These are phyloP conservation scores for Sporothrix dimorphospora DNA, from an alignment of 2,329 filamentous ascomycete genomes.

Conservation along the genomic window DNA sequence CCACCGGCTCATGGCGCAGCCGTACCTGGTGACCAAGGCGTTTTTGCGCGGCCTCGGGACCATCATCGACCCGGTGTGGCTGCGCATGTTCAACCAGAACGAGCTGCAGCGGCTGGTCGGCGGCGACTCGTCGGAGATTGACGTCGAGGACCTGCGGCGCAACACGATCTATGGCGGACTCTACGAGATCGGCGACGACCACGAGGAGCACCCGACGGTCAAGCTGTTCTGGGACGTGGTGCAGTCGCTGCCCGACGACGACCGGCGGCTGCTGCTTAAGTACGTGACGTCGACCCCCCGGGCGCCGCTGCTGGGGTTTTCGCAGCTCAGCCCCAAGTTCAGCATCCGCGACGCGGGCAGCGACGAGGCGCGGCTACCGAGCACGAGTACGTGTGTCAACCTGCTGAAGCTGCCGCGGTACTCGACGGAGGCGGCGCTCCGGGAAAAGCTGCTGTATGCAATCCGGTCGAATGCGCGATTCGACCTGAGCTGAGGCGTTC, in stretches of 20 bases:
- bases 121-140: slow-evolving; percentile 82
- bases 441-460: slow-evolving; percentile 84
- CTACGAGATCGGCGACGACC: slow-evolving; percentile 88
- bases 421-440: slow-evolving; percentile 63
- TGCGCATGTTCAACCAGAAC: slow-evolving; percentile 97
- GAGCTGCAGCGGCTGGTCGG: slow-evolving; percentile 93
- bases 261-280: slow-evolving; percentile 85
- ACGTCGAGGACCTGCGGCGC: slow-evolving; percentile 79
- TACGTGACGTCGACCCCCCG: slow-evolving; percentile 94
- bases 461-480: slow-evolving; percentile 90
- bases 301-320: slow-evolving; percentile 86
- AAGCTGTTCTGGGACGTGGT: slow-evolving; percentile 91
- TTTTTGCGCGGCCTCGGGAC: slow-evolving; percentile 84
- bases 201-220: slow-evolving; percentile 81
- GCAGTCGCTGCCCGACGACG: slow-evolving; percentile 71
- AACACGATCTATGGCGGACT: slow-evolving; percentile 88
- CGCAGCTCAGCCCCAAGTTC: slow-evolving; percentile 81
- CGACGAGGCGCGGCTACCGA: slow-evolving; percentile 80
- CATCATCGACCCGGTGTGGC: slow-evolving; percentile 90
- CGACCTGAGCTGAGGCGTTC: slow-evolving; percentile 64
- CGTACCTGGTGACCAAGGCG: slow-evolving; percentile 77
- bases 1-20: slow-evolving; percentile 82
- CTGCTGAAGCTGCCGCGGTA: slow-evolving; percentile 90
- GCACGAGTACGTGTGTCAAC: slow-evolving; percentile 95
- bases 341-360: slow-evolving; percentile 82